phyloP scores from a whole-genome alignment of 1,284 basidiomycete genomes.

The Melampsora abietis-canadensis region DNA sequence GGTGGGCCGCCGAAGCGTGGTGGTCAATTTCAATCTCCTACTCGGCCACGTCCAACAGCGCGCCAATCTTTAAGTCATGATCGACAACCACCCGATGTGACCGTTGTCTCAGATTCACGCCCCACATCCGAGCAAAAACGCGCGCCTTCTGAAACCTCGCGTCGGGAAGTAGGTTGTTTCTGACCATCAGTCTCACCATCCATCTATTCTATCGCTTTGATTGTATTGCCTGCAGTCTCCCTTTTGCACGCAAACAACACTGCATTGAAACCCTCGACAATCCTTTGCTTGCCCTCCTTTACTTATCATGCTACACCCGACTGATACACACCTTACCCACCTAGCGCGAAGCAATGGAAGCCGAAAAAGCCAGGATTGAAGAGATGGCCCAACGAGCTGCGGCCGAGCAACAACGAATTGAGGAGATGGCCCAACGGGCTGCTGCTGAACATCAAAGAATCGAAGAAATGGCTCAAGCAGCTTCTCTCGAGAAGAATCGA shows the following conservation, averaged over 20 bases:
- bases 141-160: constrained; percentile 2
- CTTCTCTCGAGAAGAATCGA: constrained; percentile 7
- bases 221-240: not conserved
- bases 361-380: constrained; percentile 1
- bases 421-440: constrained; percentile 8
- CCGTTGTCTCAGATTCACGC: not conserved
- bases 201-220: not conserved
- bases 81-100: not conserved
- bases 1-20: constrained; percentile 23
- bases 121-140: constrained; percentile 1
- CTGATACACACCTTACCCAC: not conserved
- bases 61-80: constrained; percentile 5
- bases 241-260: no score
- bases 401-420: constrained; percentile 19
- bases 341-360: not conserved
- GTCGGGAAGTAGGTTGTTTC: constrained; percentile 11
- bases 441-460: constrained; percentile 28
- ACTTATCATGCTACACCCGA: no score
- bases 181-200: constrained; percentile 1
- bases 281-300: no score
- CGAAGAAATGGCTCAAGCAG: constrained; percentile 31
- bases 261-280: no score
- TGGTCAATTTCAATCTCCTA: constrained; percentile 31
- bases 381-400: constrained; percentile 14
- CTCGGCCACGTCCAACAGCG: not conserved